Base-by-base conservation (phyloP, 2,329 filamentous ascomycete genomes). In the Ophiostoma tasmaniense region DNA sequence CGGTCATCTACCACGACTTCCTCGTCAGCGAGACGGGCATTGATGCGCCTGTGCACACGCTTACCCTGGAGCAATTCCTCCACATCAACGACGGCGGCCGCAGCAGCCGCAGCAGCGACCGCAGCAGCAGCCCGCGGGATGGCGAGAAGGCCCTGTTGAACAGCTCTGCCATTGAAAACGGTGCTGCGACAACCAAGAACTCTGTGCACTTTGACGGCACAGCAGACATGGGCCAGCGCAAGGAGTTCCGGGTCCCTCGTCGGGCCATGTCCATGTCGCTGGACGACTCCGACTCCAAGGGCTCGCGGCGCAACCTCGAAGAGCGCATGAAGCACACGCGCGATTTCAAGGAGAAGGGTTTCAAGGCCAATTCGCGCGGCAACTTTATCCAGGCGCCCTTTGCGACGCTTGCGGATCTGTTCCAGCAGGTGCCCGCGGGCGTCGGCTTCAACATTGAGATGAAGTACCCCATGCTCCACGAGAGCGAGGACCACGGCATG, bases 401-500 rank as follows among this genome's bases (percentile, higher is more conserved):
- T 79, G 93, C 94, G 8, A 99, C 95, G 0, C 83, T 99, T 4
- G 93, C 97, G 78, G 92, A 97, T 71, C 88, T 98, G 77, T 97
- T 99, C 80, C 86, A 87, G 74, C 89, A 93, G 76, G 81, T 99
- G 52, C 92, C 93, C 0, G 85, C 90, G 72, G 84, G 87, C 17
- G 90, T 96, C 28, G 93, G 95, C 17, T 99, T 99, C 84, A 98
- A 99, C 79, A 96, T 99, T 74, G 95, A 99, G 81, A 91, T 99
- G 85, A 73, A 99, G 80, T 99, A 99, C 77, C 95, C 95, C 5
- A 98, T 98, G 93, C 86, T 99, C 59, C 90, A 94, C 77, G 96
- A 99, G 82, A 92, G 88, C 70, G 92, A 97, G 78, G 91, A 96
- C 77, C 91, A 97, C 73, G 92, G 96, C 74, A 97, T 98, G 93